Base-by-base conservation (phyloP, 139 green algal species). In the Micractinium sp. region DNA sequence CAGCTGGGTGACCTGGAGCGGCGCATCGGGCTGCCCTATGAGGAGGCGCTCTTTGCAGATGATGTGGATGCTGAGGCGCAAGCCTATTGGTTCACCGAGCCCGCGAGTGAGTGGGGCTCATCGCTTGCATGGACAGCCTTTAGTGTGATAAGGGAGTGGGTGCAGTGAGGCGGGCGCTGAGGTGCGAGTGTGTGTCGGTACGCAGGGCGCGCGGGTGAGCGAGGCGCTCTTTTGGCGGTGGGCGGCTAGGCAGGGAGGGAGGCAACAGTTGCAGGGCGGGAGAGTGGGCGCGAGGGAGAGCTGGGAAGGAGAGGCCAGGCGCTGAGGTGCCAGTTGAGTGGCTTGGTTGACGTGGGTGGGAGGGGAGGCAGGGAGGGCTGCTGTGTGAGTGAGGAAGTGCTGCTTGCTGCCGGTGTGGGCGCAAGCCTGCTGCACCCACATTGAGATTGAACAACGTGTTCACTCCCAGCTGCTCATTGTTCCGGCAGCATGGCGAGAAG, bases 21-120 rank as follows among this genome's bases (percentile, higher is more conserved):
- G 19, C 38, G 41, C 18, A 90, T 93, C 33, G 71, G 73, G 47
- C 79, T 61, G n/a, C 89, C 91, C 3, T 93, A 87, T 25, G 81
- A 92, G 73, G 91, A 93, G 27, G 91, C 86, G 0, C 74, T 93
- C 23, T 81, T 93, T 33, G 20, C 29, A 7, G 91, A 90, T 0
- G 82, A 90, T 16, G 41, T 93, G 19, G 90, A 91, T 63, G 61
- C 67, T 0, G 90, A 90, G 41, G 91, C 90, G 15, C 75, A 81
- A n/a, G 20, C 90, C 18, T 93, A 90, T 63, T 93, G 91, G 91
- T 93, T 93, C 81, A 90, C 81, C 4, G 91, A 93, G 74, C 91
- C 91, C 0, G n/a, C 61, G 74, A 85, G 89, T 92, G 60, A 19
- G 73, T 71, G 63, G 14, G 63, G 20, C 63, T 27, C 9, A 16